A percentile compares a stretch with the other conserved stretches of the same genome.
Conservation (phyloP, 73 alveolate genomes). For the Paramecium primaurelia region DNA sequence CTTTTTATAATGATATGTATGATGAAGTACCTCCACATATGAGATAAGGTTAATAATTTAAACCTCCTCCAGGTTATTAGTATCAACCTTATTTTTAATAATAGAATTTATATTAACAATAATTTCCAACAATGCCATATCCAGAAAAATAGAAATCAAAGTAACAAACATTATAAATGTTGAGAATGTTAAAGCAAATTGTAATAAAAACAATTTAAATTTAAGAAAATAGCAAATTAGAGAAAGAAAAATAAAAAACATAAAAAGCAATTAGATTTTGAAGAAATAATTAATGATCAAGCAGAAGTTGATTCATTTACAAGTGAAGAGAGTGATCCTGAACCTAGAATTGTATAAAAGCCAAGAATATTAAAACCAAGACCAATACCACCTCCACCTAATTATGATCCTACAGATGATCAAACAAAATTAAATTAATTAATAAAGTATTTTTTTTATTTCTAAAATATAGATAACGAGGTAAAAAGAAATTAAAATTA, state of each 20-base stretch:
- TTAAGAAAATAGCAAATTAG: not conserved
- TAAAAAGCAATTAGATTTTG: not conserved
- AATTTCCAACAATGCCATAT: not conserved
- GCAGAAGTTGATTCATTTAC: conserved; percentile 4
- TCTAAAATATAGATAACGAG: not conserved
- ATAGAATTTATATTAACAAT: not conserved
- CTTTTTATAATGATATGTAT: not conserved
- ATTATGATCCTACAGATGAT: not conserved
- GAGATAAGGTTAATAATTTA: not conserved
- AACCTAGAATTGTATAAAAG: not conserved
- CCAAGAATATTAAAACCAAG: conserved; percentile 18
- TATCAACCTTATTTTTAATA: not conserved
- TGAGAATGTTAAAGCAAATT: not conserved
- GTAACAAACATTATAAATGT: not conserved
- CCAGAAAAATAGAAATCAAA: not conserved
- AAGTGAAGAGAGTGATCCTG: conserved; percentile 15
- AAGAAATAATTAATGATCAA: conserved; percentile 19
- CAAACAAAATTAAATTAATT: not conserved
- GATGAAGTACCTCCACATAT: conserved; percentile 18
- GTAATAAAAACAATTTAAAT: not conserved
- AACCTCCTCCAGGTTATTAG: not conserved
- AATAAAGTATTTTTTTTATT: not conserved
- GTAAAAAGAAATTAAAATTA: not conserved
- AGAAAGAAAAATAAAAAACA: not conserved
- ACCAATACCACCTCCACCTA: conserved; percentile 9